phyloP scores from a whole-genome alignment of 2,329 filamentous ascomycete species.

The Pezicula rhizophila region DNA sequence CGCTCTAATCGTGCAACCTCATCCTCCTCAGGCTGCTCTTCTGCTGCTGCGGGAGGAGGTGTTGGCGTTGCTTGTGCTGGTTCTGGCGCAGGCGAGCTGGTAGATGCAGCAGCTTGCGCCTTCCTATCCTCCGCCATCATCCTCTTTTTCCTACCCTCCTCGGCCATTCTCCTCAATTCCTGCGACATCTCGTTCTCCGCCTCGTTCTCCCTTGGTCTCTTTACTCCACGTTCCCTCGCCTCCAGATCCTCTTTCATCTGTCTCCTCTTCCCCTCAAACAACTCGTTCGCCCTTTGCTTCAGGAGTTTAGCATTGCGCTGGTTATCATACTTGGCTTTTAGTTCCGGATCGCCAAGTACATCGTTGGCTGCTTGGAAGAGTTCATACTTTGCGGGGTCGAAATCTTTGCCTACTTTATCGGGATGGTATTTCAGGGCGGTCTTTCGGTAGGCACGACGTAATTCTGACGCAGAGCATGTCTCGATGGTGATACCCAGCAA shows the following conservation, averaged over 20 bases:
- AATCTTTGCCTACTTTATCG: slow-evolving; percentile 74
- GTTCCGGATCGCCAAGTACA: slow-evolving; percentile 64
- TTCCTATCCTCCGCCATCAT: slow-evolving; percentile 26
- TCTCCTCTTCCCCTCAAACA: slow-evolving; percentile 66
- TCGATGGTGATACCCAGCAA: slow-evolving; percentile 24
- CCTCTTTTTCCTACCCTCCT: slow-evolving; percentile 44
- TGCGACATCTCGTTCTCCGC: slow-evolving; percentile 37
- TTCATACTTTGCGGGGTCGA: slow-evolving; percentile 79
- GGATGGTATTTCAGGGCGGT: slow-evolving; percentile 88
- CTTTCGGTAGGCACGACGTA: slow-evolving; percentile 64
- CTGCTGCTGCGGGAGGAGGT: background rate
- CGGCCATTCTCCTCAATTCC: slow-evolving; percentile 45
- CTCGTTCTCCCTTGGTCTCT: slow-evolving; percentile 48
- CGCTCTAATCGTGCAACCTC: slow-evolving; percentile 39
- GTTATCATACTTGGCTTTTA: slow-evolving; percentile 73
- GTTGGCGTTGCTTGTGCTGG: slow-evolving; percentile 2
- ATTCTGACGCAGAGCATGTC: slow-evolving; percentile 20
- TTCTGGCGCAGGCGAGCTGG: slow-evolving; percentile 8
- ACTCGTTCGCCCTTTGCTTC: slow-evolving; percentile 63
- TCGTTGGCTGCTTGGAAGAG: slow-evolving; percentile 81
- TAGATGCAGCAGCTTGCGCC: slow-evolving; percentile 2
- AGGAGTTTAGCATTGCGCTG: slow-evolving; percentile 65
- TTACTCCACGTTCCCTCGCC: slow-evolving; percentile 60
- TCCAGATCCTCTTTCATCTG: slow-evolving; percentile 85
- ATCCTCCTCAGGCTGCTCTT: slow-evolving; percentile 30